These are phyloP conservation scores for Sugiyamaella americana DNA, from an alignment of 805 yeast genomes.

Conservation along the genomic window DNA sequence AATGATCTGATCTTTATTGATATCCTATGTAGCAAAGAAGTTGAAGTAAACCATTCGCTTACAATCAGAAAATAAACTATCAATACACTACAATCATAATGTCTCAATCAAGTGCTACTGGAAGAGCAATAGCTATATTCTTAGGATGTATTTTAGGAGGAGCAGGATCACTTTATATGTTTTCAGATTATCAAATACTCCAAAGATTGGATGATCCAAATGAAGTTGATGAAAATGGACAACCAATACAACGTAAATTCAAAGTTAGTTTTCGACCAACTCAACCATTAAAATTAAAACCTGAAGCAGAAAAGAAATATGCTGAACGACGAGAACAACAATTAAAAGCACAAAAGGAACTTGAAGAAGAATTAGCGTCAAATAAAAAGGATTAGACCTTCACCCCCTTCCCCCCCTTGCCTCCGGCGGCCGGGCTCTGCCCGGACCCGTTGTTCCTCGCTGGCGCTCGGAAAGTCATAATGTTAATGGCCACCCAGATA, in stretches of 20 bases:
- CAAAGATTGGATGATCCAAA: slow-evolving; percentile 28
- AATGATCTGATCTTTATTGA: no score
- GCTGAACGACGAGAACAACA: slow-evolving; percentile 3
- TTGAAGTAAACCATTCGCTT: no score
- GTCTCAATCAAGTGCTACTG: slow-evolving; percentile 23
- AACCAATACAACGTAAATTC: slow-evolving; percentile 21
- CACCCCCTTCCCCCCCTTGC: no score
- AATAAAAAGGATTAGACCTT: no score
- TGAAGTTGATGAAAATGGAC: slow-evolving; percentile 17
- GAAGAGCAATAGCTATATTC: slow-evolving; percentile 26
- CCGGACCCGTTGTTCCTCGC: neutral
- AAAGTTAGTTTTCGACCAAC: slow-evolving; percentile 25
- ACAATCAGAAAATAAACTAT: no score
- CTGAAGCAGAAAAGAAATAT: slow-evolving; percentile 20
- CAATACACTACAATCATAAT: no score
- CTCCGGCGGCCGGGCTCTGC: neutral
- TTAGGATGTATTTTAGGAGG: slow-evolving; percentile 26
- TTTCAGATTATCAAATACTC: slow-evolving; percentile 28
- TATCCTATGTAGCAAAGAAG: no score
- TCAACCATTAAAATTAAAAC: slow-evolving; percentile 27
- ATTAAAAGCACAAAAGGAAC: no score
- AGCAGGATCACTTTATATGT: slow-evolving; percentile 22
- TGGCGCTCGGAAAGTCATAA: no score
- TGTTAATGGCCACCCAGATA: no score
- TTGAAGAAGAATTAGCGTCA: no score